Evolutionary conservation across 371 early-diverging fungal species (phyloP).

Genomic region (Syncephalis fuscata): DNA sequence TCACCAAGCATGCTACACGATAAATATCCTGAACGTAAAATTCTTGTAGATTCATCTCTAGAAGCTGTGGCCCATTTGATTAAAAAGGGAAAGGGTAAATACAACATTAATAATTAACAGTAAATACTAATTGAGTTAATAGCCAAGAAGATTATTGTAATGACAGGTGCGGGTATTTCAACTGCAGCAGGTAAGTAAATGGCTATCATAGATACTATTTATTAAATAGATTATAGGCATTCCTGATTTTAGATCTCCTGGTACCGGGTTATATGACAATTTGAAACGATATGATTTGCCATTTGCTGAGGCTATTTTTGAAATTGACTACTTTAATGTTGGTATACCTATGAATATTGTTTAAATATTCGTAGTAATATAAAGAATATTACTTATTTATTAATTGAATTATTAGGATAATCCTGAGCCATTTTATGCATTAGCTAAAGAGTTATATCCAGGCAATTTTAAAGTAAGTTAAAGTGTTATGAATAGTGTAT

Average conservation of each 20-base stretch:
- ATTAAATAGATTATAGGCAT: slow-evolving; percentile 44
- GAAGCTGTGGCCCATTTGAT: slow-evolving; percentile 36
- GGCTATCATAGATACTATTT: too few relatives aligned
- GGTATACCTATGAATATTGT: not conserved
- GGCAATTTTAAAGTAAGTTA: slow-evolving; percentile 34
- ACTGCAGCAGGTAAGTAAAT: slow-evolving; percentile 71
- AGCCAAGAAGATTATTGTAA: slow-evolving; percentile 68
- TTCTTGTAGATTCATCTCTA: slow-evolving; percentile 11
- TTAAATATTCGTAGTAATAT: not conserved
- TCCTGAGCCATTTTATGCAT: slow-evolving; percentile 76
- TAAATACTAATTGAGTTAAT: not conserved
- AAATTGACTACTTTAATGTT: slow-evolving; percentile 72
- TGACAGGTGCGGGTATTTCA: slow-evolving; percentile 93
- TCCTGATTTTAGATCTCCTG: slow-evolving; percentile 82
- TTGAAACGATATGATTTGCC: slow-evolving; percentile 72
- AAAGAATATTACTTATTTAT: too few relatives aligned
- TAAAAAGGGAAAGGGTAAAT: slow-evolving; percentile 24
- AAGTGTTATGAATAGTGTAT: not conserved
- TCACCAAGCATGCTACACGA: too few relatives aligned
- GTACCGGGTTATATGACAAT: slow-evolving; percentile 86
- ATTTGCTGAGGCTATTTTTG: slow-evolving; percentile 88
- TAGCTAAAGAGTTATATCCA: slow-evolving; percentile 87
- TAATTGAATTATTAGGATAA: slow-evolving; percentile 21
- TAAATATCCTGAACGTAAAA: not conserved
- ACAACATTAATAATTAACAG: not conserved